A percentile compares a stretch with the other conserved stretches of the same genome.
These are phyloP conservation scores for Begonia masoniana DNA, from an alignment of 306 rosid species.

Conservation along the genomic window DNA sequence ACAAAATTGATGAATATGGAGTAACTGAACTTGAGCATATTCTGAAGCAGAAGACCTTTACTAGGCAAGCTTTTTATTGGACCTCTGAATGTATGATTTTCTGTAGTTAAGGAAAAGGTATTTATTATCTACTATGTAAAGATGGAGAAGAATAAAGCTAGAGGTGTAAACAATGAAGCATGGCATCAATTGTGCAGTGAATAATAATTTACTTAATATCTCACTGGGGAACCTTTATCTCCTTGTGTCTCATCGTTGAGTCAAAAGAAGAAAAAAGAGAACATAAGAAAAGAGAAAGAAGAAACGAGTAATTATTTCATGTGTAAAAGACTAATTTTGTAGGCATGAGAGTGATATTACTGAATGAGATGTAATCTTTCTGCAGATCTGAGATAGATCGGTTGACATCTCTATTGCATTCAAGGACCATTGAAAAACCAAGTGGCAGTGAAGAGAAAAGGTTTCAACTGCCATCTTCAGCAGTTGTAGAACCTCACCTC, in stretches of 20 bases:
- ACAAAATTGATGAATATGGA: slow-evolving; percentile 28
- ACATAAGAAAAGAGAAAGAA: too few species aligned
- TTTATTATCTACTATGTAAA: too few species aligned
- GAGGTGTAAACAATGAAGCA: too few species aligned
- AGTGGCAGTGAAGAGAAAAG: slow-evolving; percentile 30
- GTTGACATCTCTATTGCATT: slow-evolving; percentile 67
- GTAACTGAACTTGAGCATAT: slow-evolving; percentile 66
- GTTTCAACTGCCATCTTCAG: slow-evolving; percentile 26
- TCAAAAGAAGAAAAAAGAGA: too few species aligned
- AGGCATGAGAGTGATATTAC: background rate
- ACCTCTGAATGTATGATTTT: too few species aligned
- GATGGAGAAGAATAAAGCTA: too few species aligned
- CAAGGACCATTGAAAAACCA: slow-evolving; percentile 47
- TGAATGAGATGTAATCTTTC: slow-evolving; percentile 7
- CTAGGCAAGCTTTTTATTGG: slow-evolving; percentile 37
- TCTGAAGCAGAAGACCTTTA: slow-evolving; percentile 73
- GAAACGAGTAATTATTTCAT: too few species aligned
- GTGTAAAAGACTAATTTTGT: background rate
- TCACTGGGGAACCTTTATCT: too few species aligned
- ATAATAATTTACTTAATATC: too few species aligned
- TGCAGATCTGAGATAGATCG: slow-evolving; percentile 82
- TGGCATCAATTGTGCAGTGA: too few species aligned
- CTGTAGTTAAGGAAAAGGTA: too few species aligned
- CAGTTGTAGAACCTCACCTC: slow-evolving; percentile 19
- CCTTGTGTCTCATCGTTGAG: too few species aligned